A percentile compares a stretch with the other conserved stretches of the same genome.
Conservation (phyloP, 192 early-diverging fungal species). For the Rhizoclosmatium globosum region DNA sequence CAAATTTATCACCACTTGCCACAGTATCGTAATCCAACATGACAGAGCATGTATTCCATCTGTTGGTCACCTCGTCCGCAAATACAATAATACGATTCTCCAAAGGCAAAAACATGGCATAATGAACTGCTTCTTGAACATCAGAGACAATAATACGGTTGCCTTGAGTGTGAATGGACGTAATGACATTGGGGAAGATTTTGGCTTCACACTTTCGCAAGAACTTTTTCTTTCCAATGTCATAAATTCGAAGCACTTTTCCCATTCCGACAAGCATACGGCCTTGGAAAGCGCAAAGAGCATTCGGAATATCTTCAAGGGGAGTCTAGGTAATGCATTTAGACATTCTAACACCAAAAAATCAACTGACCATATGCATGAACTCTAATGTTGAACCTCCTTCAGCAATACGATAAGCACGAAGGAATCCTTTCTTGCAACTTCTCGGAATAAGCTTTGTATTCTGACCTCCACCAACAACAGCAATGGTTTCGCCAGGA, state of each 20-base stretch:
- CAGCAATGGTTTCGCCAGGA: conserved; percentile 68
- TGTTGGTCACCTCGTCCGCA: conserved; percentile 90
- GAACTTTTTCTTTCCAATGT: conserved; percentile 88
- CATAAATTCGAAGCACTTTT: conserved; percentile 88
- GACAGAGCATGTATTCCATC: conserved; percentile 80
- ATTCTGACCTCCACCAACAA: conserved; percentile 85
- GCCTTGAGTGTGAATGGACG: conserved; percentile 78
- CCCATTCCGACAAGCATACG: conserved; percentile 89
- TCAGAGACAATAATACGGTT: conserved; percentile 87
- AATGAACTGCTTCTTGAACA: conserved; percentile 86
- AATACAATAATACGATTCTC: conserved; percentile 89
- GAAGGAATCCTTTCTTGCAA: conserved; percentile 75
- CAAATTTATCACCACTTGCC: conserved; percentile 96
- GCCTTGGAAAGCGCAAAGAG: conserved; percentile 87
- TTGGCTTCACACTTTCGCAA: conserved; percentile 90
- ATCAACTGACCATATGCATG: conserved; percentile 67
- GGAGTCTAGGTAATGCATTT: conserved; percentile 64
- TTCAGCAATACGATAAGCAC: conserved; percentile 74
- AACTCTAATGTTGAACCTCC: conserved; percentile 76
- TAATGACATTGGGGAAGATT: conserved; percentile 79
- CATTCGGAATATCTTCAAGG: conserved; percentile 84
- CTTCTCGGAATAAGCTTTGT: conserved; percentile 74
- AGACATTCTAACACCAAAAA: conserved; percentile 24
- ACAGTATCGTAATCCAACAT: conserved; percentile 95
- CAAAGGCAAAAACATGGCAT: conserved; percentile 71